phyloP scores from a whole-genome alignment of 2,329 filamentous ascomycete genomes.

The Aphanoascus verrucosus region DNA sequence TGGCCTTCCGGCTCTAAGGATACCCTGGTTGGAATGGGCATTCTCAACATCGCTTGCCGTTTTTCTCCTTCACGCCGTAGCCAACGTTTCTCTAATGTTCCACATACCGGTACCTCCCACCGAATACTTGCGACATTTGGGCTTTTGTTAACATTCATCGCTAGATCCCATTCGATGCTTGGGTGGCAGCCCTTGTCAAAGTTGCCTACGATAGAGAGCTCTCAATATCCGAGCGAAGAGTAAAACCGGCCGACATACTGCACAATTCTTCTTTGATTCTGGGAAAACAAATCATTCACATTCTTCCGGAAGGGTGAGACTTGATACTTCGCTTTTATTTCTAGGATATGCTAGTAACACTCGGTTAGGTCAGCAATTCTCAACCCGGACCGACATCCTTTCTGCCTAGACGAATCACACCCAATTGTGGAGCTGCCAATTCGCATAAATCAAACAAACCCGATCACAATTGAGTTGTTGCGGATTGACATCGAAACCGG shows the following conservation, averaged over 20 bases:
- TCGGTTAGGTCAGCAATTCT: constrained; percentile 61
- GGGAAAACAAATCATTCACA: constrained; percentile 95
- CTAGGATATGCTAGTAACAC: constrained; percentile 17
- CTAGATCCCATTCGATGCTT: constrained; percentile 62
- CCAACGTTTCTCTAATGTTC: constrained; percentile 87
- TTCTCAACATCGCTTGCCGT: constrained; percentile 60
- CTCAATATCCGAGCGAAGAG: constrained; percentile 83
- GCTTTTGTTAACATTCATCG: background rate
- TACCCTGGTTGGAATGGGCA: constrained; percentile 93
- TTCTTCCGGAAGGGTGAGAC: constrained; percentile 75
- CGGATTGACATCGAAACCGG: constrained; percentile 76
- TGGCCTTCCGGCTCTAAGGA: constrained; percentile 71
- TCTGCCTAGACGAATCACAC: constrained; percentile 62
- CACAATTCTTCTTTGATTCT: constrained; percentile 90
- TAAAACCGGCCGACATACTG: constrained; percentile 76
- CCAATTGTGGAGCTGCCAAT: constrained; percentile 62
- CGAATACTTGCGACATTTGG: background rate
- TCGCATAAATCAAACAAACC: constrained; percentile 85
- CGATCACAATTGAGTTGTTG: constrained; percentile 77
- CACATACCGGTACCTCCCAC: constrained; percentile 57
- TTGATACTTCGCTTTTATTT: background rate
- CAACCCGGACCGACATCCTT: constrained; percentile 69
- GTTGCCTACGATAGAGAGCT: constrained; percentile 86
- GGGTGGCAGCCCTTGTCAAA: constrained; percentile 62
- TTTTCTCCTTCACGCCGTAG: constrained; percentile 59